These are phyloP conservation scores for Mucor indicus DNA, from an alignment of 371 early-diverging fungal genomes.

Conservation along the genomic window DNA sequence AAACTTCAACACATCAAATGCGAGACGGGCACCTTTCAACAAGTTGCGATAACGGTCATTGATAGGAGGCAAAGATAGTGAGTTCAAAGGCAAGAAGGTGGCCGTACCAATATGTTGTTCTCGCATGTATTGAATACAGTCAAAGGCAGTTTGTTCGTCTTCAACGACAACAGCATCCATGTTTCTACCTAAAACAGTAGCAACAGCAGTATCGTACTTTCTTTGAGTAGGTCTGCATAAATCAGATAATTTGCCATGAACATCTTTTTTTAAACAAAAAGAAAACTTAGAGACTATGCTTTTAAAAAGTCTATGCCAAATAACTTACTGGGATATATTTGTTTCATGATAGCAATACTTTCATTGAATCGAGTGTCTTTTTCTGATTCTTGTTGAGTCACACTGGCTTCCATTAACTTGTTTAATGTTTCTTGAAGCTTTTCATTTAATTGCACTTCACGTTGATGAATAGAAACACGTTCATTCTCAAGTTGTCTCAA, in stretches of 20 bases:
- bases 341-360: conserved; percentile 76
- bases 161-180: conserved; percentile 84
- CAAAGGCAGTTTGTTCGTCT: conserved; percentile 72
- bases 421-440: conserved; percentile 71
- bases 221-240: conserved; percentile 91
- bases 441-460: conserved; percentile 80
- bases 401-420: conserved; percentile 76
- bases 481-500: conserved; percentile 41
- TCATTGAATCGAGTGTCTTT: conserved; percentile 75
- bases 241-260: conserved; percentile 91
- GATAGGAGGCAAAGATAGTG: conserved; percentile 66
- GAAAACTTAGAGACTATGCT: background rate
- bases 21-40: conserved; percentile 77
- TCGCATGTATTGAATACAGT: conserved; percentile 86
- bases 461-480: conserved; percentile 33
- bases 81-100: conserved; percentile 94
- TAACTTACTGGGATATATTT: conserved; percentile 64
- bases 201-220: conserved; percentile 87
- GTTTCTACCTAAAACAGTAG: conserved; percentile 73
- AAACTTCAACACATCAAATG: conserved; percentile 85
- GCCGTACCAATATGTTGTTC: conserved; percentile 92
- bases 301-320: background rate
- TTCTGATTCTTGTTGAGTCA: conserved; percentile 80
- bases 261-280: conserved; percentile 24
- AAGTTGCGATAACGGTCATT: conserved; percentile 81